Conservation (phyloP, 768 basidiomycete species). For the Lactarius quietus region DNA sequence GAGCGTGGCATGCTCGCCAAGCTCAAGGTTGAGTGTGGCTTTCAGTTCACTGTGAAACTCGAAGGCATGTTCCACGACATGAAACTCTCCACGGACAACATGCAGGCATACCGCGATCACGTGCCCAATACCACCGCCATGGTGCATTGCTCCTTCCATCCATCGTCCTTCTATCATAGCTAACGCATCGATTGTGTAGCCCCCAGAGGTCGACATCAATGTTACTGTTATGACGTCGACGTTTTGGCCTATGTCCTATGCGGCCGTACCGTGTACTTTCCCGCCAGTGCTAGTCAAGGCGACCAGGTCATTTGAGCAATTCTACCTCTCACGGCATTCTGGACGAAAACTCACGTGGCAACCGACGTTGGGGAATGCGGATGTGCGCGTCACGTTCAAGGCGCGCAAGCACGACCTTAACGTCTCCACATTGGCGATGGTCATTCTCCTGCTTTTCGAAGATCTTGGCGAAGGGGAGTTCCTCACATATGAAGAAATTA, state of each 20-base stretch:
- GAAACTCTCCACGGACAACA: slow-evolving; percentile 80
- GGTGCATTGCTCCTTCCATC: slow-evolving; percentile 43
- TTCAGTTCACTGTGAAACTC: slow-evolving; percentile 95
- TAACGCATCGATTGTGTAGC: slow-evolving; percentile 39
- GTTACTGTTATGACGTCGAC: slow-evolving; percentile 96
- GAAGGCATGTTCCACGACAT: slow-evolving; percentile 99
- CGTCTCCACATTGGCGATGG: slow-evolving; percentile 83
- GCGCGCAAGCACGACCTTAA: slow-evolving; percentile 81
- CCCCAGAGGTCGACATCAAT: slow-evolving; percentile 71
- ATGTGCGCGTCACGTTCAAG: slow-evolving; percentile 82
- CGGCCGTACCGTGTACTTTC: slow-evolving; percentile 60
- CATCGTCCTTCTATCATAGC: background rate
- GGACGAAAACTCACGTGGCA: slow-evolving; percentile 93
- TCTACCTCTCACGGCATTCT: slow-evolving; percentile 85
- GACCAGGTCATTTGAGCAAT: slow-evolving; percentile 78
- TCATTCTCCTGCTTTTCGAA: slow-evolving; percentile 87
- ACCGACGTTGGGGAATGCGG: slow-evolving; percentile 83
- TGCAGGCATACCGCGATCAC: slow-evolving; percentile 64
- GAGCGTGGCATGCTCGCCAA: slow-evolving; percentile 97
- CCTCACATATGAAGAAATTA: slow-evolving; percentile 81
- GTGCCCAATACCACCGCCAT: slow-evolving; percentile 54
- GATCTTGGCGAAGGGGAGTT: slow-evolving; percentile 60
- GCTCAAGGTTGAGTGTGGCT: slow-evolving; percentile 93
- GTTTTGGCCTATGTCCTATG: slow-evolving; percentile 87
- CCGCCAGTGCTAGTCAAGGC: slow-evolving; percentile 60